These are phyloP conservation scores for Rutstroemia sp. DNA, from an alignment of 2,329 filamentous ascomycete genomes.

Conservation along the genomic window DNA sequence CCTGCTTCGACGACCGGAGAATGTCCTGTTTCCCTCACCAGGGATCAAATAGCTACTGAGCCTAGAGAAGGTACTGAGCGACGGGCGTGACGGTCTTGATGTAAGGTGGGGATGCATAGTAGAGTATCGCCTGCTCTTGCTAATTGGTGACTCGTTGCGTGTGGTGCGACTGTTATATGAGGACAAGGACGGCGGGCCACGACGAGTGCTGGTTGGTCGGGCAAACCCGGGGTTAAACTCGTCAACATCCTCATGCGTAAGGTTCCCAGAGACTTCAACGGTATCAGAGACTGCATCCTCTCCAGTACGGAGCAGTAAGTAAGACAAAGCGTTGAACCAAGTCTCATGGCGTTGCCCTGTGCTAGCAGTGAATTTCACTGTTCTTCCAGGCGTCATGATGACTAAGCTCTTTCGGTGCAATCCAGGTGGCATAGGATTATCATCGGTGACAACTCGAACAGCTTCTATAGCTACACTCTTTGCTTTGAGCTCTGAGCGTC, in stretches of 20 bases:
- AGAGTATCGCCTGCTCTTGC: slow-evolving; percentile 12
- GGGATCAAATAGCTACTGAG: slow-evolving; percentile 53
- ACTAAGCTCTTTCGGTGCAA: slow-evolving; percentile 91
- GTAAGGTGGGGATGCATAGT: slow-evolving; percentile 15
- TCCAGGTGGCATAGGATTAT: slow-evolving; percentile 91
- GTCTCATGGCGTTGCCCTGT: slow-evolving; percentile 95
- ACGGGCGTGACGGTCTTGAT: slow-evolving; percentile 22
- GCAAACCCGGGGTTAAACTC: slow-evolving; percentile 69
- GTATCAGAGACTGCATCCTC: slow-evolving; percentile 51
- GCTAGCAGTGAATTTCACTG: slow-evolving; percentile 88
- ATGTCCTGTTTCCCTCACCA: slow-evolving; percentile 31
- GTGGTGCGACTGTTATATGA: slow-evolving; percentile 74
- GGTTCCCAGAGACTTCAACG: slow-evolving; percentile 48
- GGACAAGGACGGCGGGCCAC: slow-evolving; percentile 58
- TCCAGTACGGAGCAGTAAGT: slow-evolving; percentile 73
- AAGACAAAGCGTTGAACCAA: slow-evolving; percentile 96
- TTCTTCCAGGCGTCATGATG: slow-evolving; percentile 79
- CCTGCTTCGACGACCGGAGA: slow-evolving; percentile 48
- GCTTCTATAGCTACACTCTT: slow-evolving; percentile 95
- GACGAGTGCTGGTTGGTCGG: slow-evolving; percentile 40
- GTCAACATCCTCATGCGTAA: slow-evolving; percentile 55
- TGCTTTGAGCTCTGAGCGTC: slow-evolving; percentile 64
- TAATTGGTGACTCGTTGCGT: slow-evolving; percentile 54
- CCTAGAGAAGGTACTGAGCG: slow-evolving; percentile 42
- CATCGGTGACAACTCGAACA: slow-evolving; percentile 80